Conservation (phyloP, 345 rosid genomes). For the Salix brachista region DNA sequence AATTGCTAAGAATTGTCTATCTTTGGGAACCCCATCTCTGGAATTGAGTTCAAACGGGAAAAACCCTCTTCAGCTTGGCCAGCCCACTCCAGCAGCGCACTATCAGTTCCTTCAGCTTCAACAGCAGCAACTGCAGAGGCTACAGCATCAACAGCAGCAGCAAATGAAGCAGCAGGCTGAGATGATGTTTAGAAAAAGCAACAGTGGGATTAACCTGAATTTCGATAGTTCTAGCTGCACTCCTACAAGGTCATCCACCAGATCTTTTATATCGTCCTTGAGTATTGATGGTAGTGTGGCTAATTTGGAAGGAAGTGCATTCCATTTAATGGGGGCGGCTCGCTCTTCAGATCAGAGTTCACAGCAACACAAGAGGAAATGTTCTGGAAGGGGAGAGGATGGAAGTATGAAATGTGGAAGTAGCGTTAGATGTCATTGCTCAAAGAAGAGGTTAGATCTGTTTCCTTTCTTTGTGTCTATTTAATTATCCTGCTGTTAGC, state of each 20-base stretch:
- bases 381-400: slow-evolving; percentile 59
- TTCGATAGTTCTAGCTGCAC: slow-evolving; percentile 78
- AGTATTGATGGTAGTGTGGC: slow-evolving; percentile 74
- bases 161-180: slow-evolving; percentile 74
- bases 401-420: slow-evolving; percentile 68
- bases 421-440: slow-evolving; percentile 66
- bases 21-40: slow-evolving; percentile 47
- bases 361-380: slow-evolving; percentile 61
- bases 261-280: slow-evolving; percentile 72
- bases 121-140: slow-evolving; percentile 43
- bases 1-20: slow-evolving; percentile 44
- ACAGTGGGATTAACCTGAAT: slow-evolving; percentile 58
- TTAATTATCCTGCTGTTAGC: not conserved
- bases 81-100: slow-evolving; percentile 39
- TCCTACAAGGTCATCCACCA: slow-evolving; percentile 63
- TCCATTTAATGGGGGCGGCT: slow-evolving; percentile 52
- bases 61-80: slow-evolving; percentile 46
- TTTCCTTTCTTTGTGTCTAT: not conserved
- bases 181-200: slow-evolving; percentile 60
- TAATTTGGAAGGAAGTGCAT: slow-evolving; percentile 50
- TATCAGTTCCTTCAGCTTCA: slow-evolving; percentile 49
- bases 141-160: slow-evolving; percentile 48
- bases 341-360: slow-evolving; percentile 64
- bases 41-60: slow-evolving; percentile 54
- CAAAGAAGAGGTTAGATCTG: slow-evolving; percentile 62